These are phyloP conservation scores for Pichia sp. DNA, from an alignment of 1,139 yeast genomes.

Conservation along the genomic window DNA sequence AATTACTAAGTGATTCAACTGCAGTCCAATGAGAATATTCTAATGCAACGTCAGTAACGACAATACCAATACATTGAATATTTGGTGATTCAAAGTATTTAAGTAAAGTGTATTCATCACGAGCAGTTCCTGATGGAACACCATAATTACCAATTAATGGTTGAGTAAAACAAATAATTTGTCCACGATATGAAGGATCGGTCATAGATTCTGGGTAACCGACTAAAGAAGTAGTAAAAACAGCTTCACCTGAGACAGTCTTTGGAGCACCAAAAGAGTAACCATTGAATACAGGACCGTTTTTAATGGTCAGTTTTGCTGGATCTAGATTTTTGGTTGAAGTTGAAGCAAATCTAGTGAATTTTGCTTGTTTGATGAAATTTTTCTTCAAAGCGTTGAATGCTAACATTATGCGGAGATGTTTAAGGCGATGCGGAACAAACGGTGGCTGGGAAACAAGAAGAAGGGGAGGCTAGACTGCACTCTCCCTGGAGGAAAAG, in stretches of 20 bases:
- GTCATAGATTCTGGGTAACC: constrained; percentile 99
- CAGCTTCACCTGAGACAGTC: constrained; percentile 93
- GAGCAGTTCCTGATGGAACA: constrained; percentile 77
- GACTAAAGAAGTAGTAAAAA: constrained; percentile 92
- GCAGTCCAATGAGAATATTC: constrained; percentile 99
- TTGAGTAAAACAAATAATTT: constrained; percentile 92
- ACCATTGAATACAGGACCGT: constrained; percentile 92
- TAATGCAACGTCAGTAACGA: constrained; percentile 92
- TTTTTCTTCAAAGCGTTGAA: constrained; percentile 12
- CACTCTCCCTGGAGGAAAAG: too few relatives aligned
- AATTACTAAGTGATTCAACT: constrained; percentile 85
- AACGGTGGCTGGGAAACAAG: too few relatives aligned
- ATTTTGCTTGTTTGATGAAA: constrained; percentile 3
- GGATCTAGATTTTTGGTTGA: constrained; percentile 45
- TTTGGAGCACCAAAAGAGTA: constrained; percentile 92
- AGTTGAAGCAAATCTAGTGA: constrained; percentile 20
- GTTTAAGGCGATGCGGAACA: too few relatives aligned
- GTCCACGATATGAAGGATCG: constrained; percentile 95
- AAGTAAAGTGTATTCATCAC: constrained; percentile 78
- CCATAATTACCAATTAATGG: constrained; percentile 98
- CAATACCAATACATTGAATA: constrained; percentile 91
- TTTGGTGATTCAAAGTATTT: constrained; percentile 88
- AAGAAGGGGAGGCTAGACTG: too few relatives aligned
- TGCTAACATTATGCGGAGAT: constrained; percentile 13
- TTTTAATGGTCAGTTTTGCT: constrained; percentile 85